Evolutionary conservation across 1,139 yeast species (phyloP), one percentile per base, ranked within the genome.

Genomic region (Diutina scorzettiae): DNA sequence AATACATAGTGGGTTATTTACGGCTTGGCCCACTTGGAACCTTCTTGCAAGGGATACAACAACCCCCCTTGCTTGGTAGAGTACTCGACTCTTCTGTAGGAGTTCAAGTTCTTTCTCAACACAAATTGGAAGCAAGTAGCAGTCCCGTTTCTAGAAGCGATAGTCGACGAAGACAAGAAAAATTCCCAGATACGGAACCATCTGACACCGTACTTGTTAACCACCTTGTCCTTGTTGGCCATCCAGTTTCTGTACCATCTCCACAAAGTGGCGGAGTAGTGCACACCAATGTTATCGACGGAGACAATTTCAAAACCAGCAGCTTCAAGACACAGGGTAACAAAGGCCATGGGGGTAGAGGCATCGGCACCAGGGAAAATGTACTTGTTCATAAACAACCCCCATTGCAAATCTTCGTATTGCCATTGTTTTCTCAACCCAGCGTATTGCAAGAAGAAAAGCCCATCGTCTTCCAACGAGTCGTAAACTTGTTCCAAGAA

Each of bases 361-460:
- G 96, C 96, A 66, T 86, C 96, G 43, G 96, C 96, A 65, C 96
- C 96, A 40, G 96, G 96, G 86, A 86, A 86, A 58, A 86, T 80
- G 66, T 85, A 86, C 71, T 85, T 86, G 76, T 87, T 86, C 96
- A 86, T 87, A 63, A 86, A 87, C 59, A 87, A 70, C 52, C 96
- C 96, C 96, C 96, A 86, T 63, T 78, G 71, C 56, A 86, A 73
- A 61, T 86, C 96, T 68, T 86, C 96, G 62, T 84, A 86, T 68
- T 86, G 96, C 96, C 96, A 86, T 48, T 75, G 70, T 69, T 86
- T 87, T 69, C 96, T 79, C 54, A 86, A 69, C 45, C 96, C 96
- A 43, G 96, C 91, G 57, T 82, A 82, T 67, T 86, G 96, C 61
- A 86, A 71, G 59, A 73, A 82, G 69, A 86, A 85, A 44, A 82